phyloP scores from a whole-genome alignment of 192 early-diverging fungal species.

The Globomyces pollinis-pini region DNA sequence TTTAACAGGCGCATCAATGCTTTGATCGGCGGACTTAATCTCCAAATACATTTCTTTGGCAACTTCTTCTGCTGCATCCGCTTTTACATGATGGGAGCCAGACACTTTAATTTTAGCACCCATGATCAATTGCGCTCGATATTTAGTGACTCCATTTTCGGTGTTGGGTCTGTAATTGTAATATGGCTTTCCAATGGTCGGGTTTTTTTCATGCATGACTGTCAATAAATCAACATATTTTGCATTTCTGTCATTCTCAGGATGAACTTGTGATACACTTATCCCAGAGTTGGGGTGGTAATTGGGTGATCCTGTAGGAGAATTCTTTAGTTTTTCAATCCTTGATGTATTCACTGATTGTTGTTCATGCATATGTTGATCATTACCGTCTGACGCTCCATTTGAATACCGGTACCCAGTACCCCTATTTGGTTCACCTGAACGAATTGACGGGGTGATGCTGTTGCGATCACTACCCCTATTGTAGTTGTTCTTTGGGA shows the following conservation, averaged over 20 bases:
- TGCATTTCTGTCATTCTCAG: background rate
- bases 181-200: slow-evolving; percentile 4
- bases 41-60: slow-evolving; percentile 5
- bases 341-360: background rate
- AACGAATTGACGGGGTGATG: no score
- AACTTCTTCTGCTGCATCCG: background rate
- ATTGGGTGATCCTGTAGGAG: background rate
- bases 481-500: no score
- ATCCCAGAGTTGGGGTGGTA: no score
- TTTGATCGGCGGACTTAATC: no score
- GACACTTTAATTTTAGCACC: slow-evolving; percentile 5
- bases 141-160: background rate
- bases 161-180: slow-evolving; percentile 2
- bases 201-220: background rate
- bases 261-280: background rate
- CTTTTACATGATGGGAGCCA: background rate
- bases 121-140: slow-evolving; percentile 7
- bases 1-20: no score
- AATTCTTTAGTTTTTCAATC: background rate
- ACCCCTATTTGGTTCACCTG: background rate
- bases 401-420: background rate
- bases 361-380: background rate
- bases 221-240: background rate
- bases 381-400: background rate
- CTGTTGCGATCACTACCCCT: no score